Evolutionary conservation across 1,284 basidiomycete genomes (phyloP).

Genomic region (Boletus semigastroideus): DNA sequence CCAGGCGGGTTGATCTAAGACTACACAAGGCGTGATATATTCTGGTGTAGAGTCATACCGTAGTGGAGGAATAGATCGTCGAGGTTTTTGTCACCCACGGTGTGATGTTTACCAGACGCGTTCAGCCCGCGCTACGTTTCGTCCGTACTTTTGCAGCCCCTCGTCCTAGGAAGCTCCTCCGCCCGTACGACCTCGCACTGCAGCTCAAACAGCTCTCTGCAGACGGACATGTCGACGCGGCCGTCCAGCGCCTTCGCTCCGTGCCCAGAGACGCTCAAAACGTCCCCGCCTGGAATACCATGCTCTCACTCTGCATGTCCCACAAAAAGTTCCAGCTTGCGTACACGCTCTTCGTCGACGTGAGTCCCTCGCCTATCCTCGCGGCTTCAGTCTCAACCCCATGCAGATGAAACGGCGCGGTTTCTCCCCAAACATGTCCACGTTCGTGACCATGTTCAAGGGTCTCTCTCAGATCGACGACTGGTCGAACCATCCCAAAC

Average conservation of each 20-base stretch:
- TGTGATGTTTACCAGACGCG: conserved; percentile 21
- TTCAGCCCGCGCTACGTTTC: neutral
- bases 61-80: neutral
- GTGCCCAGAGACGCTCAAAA: conserved; percentile 70
- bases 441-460: conserved; percentile 63
- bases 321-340: conserved; percentile 54
- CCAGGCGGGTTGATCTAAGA: conserved; percentile 65
- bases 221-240: conserved; percentile 53
- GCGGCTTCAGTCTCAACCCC: conserved; percentile 1
- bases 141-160: conserved; percentile 13
- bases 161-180: conserved; percentile 36
- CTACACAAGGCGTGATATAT: conserved; percentile 53
- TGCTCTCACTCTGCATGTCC: conserved; percentile 61
- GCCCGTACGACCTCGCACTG: conserved; percentile 57
- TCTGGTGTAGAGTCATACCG: neutral
- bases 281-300: conserved; percentile 68
- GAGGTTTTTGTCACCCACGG: conserved; percentile 9
- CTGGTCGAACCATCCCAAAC: conserved; percentile 55
- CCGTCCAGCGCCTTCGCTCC: conserved; percentile 59
- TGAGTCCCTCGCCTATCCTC: conserved; percentile 36
- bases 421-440: conserved; percentile 61
- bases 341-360: conserved; percentile 64
- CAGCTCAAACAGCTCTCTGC: conserved; percentile 57
- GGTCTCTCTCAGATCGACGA: conserved; percentile 58
- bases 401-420: conserved; percentile 78